Conservation (phyloP, 345 rosid species). For the Heritiera fomes region DNA sequence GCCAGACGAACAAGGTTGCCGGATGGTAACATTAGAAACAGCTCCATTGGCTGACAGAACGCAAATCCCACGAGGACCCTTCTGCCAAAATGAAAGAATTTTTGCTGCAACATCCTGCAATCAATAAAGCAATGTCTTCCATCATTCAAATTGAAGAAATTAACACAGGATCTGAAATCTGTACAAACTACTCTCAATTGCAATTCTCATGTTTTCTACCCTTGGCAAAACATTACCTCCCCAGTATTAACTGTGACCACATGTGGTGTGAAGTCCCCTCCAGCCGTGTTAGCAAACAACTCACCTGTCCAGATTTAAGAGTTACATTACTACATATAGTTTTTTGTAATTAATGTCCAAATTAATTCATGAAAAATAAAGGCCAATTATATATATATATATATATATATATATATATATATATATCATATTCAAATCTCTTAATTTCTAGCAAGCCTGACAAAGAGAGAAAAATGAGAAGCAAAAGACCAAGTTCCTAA, state of each 20-base stretch:
- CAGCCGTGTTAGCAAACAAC: slow-evolving; percentile 45
- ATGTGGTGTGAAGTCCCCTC: slow-evolving; percentile 68
- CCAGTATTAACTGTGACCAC: slow-evolving; percentile 51
- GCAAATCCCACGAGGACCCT: slow-evolving; percentile 57
- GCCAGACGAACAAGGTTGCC: slow-evolving; percentile 48
- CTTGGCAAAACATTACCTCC: slow-evolving; percentile 45
- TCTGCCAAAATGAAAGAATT: slow-evolving; percentile 50
- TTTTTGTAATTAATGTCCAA: background rate
- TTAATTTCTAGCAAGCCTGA: background rate
- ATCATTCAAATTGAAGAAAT: background rate
- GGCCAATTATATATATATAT: background rate
- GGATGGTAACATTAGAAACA: slow-evolving; percentile 61
- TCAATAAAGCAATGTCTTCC: background rate
- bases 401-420: background rate
- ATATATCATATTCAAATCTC: background rate
- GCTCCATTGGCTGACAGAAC: slow-evolving; percentile 70
- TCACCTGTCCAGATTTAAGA: slow-evolving; percentile 40
- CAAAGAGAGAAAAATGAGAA: background rate
- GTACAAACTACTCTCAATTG: background rate
- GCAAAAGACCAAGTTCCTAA: background rate
- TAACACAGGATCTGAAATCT: background rate
- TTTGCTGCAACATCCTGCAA: slow-evolving; percentile 66
- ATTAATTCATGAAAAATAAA: background rate
- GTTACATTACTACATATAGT: background rate
- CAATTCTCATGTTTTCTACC: background rate